A percentile compares a stretch with the other conserved stretches of the same genome.
phyloP scores from a whole-genome alignment of 495 filamentous ascomycete species.

The Aspergillus nidulans region DNA sequence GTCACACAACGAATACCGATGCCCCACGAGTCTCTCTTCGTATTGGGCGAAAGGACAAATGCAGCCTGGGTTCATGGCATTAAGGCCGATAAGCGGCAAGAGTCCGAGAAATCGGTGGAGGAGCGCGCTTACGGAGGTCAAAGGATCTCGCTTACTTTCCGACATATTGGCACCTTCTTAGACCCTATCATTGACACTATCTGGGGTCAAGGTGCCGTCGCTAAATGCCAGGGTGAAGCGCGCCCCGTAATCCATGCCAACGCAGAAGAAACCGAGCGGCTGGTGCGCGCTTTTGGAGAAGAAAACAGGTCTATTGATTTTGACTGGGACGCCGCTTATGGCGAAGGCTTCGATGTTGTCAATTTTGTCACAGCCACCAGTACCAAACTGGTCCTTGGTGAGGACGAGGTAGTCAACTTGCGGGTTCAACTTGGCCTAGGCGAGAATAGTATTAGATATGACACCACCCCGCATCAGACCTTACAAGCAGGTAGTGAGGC shows the following conservation, averaged over 20 bases:
- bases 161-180: conserved; percentile 82
- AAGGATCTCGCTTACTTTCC: conserved; percentile 90
- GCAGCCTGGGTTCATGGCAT: conserved; percentile 86
- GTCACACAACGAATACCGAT: conserved; percentile 63
- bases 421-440: conserved; percentile 53
- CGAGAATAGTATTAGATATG: conserved; percentile 56
- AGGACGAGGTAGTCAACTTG: conserved; percentile 52
- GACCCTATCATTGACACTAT: conserved; percentile 58
- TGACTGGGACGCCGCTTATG: conserved; percentile 77
- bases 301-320: conserved; percentile 77
- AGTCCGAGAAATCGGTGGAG: conserved; percentile 56
- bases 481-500: background rate
- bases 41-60: conserved; percentile 79
- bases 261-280: conserved; percentile 55
- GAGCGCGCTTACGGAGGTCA: conserved; percentile 71
- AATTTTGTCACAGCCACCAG: conserved; percentile 57
- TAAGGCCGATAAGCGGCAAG: conserved; percentile 72
- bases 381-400: conserved; percentile 49
- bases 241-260: conserved; percentile 64
- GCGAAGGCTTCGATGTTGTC: conserved; percentile 80
- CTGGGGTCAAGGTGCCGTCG: conserved; percentile 86
- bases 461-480: conserved; percentile 16
- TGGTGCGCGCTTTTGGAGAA: conserved; percentile 75
- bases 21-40: conserved; percentile 84
- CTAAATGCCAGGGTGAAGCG: conserved; percentile 58